Base-by-base conservation (phyloP, 2,329 filamentous ascomycete genomes). In the Clonostachys chloroleuca region DNA sequence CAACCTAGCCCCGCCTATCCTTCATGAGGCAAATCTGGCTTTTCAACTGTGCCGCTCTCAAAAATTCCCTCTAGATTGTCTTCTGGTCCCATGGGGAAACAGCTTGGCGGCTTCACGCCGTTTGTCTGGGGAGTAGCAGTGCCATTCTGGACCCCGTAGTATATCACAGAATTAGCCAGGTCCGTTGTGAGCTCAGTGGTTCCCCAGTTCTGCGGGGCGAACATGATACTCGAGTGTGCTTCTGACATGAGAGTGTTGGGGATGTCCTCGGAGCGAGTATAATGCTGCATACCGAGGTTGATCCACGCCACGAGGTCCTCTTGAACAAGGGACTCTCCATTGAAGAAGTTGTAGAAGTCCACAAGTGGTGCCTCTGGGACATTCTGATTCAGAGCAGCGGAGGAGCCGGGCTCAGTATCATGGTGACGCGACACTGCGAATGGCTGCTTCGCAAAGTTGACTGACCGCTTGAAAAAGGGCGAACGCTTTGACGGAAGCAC, bases 251-350 rank as follows among this genome's bases (percentile, higher is more conserved):
- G 64, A 0, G 76, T 78, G 48, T 75, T 77, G 9, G 75, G 75
- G 5, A 78, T 56, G 51, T 76, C 73, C 18, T 35, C 49, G 2
- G 52, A 50, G 49, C 50, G 47, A n/a, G 54, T 50, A 14, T 57
- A 52, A 43, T 77, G 74, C 47, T 77, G 72, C 66, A 71, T 75
- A 9, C 74, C 74, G 7, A 77, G 54, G 48, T 77, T 77, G 43
- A 76, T 36, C 49, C 51, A 74, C 48, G 12, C 9, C 71, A 74
- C 70, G 13, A 69, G 47, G 39, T 55, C 68, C 45, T 68, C 64
- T 45, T 71, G 62, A 30, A 57, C 54, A 10, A 71, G 52, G 34
- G 51, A 58, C 49, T 73, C 69, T 37, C 59, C 60, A 44, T 72
- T 57, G 18, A 75, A 68, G 51, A 75, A 74, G 43, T 68, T 67